phyloP scores from a whole-genome alignment of 306 rosid genomes.

The Astragalus glycyphyllos region DNA sequence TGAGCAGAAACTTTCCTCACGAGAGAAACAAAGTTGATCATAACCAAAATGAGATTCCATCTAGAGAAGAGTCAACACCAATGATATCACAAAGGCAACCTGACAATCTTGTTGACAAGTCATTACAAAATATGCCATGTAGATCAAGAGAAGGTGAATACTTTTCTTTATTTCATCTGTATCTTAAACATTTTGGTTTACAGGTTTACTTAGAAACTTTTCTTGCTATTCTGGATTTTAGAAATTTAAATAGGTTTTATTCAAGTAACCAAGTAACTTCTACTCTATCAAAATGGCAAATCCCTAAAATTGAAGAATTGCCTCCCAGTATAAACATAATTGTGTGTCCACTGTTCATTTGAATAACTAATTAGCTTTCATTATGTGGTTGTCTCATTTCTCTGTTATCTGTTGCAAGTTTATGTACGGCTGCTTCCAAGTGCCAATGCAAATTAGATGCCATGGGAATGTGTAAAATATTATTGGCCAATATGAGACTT shows the following conservation, averaged over 20 bases:
- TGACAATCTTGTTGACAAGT: conserved; percentile 51
- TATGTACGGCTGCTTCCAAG: conserved; percentile 32
- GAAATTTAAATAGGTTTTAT: conserved; percentile 23
- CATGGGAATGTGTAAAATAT: not conserved
- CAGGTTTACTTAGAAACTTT: conserved; percentile 22
- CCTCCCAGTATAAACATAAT: not conserved
- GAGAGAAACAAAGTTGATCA: conserved; percentile 48
- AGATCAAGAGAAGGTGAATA: conserved; percentile 61
- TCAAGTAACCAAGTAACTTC: conserved; percentile 19
- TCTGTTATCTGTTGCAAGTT: conserved; percentile 20
- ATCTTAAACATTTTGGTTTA: conserved; percentile 13
- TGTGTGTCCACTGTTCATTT: conserved; percentile 15
- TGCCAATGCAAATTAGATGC: conserved; percentile 25
- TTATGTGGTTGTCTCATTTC: conserved; percentile 6
- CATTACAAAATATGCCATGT: conserved; percentile 56
- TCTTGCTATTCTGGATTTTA: conserved; percentile 29
- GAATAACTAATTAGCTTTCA: conserved; percentile 5
- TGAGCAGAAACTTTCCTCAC: conserved; percentile 41
- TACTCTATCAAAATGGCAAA: not conserved
- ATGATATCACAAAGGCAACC: conserved; percentile 49
- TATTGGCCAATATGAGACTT: conserved; percentile 24
- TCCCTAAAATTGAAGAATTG: conserved; percentile 29
- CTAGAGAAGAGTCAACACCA: conserved; percentile 53
- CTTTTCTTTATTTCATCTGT: conserved; percentile 38
- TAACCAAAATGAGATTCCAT: conserved; percentile 50